Conservation (phyloP, 2,329 filamentous ascomycete genomes). For the Grosmannia huntii region DNA sequence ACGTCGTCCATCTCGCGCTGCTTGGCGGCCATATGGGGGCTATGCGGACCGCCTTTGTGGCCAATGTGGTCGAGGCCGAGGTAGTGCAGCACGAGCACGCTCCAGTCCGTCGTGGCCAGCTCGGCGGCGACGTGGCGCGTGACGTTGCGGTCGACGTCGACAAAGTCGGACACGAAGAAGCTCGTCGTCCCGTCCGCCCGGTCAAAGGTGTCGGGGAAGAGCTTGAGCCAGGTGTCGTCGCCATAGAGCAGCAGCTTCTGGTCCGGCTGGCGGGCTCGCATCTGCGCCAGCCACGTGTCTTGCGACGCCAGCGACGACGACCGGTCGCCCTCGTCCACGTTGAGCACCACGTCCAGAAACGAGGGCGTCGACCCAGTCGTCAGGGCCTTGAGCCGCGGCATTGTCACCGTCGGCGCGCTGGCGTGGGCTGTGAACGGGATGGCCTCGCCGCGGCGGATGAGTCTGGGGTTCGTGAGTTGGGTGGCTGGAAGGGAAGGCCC, state of each 20-base stretch:
- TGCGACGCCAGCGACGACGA: slow-evolving; percentile 76
- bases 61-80: slow-evolving; percentile 94
- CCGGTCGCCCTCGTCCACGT: slow-evolving; percentile 89
- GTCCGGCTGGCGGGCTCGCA: slow-evolving; percentile 58
- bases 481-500: not conserved
- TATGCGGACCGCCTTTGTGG: slow-evolving; percentile 78
- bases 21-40: slow-evolving; percentile 84
- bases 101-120: slow-evolving; percentile 70
- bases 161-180: slow-evolving; percentile 98
- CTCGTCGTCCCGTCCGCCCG: slow-evolving; percentile 87
- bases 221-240: slow-evolving; percentile 95
- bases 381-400: slow-evolving; percentile 94
- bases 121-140: slow-evolving; percentile 77
- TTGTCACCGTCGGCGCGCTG: slow-evolving; percentile 92
- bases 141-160: slow-evolving; percentile 94
- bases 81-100: slow-evolving; percentile 88
- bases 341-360: slow-evolving; percentile 92
- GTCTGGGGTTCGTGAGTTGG: slow-evolving; percentile 31
- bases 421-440: slow-evolving; percentile 93
- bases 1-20: slow-evolving; percentile 61
- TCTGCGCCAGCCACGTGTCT: slow-evolving; percentile 92
- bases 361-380: slow-evolving; percentile 97
- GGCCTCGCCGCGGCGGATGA: slow-evolving; percentile 72
- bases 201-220: slow-evolving; percentile 82
- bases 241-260: slow-evolving; percentile 81